These are phyloP conservation scores for Phlebiopsis flavidoalba DNA, from an alignment of 768 basidiomycete species.

Conservation along the genomic window DNA sequence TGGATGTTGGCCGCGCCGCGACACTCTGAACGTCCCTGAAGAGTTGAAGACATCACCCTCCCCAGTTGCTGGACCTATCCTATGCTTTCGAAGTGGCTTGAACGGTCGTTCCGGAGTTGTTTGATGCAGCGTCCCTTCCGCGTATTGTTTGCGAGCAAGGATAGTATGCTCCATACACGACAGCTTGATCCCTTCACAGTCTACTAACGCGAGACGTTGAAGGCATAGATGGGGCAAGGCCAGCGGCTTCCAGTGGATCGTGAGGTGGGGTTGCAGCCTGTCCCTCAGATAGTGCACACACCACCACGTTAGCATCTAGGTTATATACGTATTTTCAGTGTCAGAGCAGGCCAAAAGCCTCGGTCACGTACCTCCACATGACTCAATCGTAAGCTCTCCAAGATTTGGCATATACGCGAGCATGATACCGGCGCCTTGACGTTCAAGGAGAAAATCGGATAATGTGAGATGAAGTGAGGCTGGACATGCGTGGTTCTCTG, in stretches of 20 bases:
- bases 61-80: background rate
- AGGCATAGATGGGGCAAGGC: background rate
- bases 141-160: background rate
- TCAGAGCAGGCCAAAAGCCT: background rate
- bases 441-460: background rate
- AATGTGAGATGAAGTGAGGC: background rate
- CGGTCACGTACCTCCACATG: background rate
- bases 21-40: background rate
- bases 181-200: background rate
- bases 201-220: background rate
- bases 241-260: background rate
- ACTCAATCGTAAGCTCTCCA: background rate
- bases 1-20: background rate
- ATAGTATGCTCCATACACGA: background rate
- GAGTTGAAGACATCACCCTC: background rate
- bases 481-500: background rate
- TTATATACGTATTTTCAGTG: too few species aligned
- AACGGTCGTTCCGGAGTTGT: background rate
- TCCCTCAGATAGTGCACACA: background rate
- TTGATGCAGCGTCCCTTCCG: background rate
- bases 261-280: background rate
- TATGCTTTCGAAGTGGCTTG: background rate
- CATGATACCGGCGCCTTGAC: background rate
- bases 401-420: conserved; percentile 1
- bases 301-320: background rate